Evolutionary conservation across 495 filamentous ascomycete genomes (phyloP), one percentile per base, ranked within the genome.

Genomic region (Lasiosphaeria hispida): DNA sequence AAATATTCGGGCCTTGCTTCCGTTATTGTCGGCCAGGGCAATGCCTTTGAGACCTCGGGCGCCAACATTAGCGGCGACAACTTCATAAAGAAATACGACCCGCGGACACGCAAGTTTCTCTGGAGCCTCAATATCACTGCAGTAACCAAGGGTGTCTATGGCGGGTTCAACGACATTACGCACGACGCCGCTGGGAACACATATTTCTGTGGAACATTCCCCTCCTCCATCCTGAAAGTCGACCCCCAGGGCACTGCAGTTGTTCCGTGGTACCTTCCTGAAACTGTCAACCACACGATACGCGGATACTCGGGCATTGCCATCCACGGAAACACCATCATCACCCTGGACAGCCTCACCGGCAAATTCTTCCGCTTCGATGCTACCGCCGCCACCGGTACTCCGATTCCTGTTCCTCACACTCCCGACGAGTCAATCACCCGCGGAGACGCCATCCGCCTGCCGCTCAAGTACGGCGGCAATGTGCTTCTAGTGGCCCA

Each of bases 91-190:
- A 63, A 64, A 30, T 70, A 62, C 40, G 62, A 68, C 44, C 55
- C 64, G 3, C 39, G 23, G 7, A 50, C 57, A 2, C 37, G 51
- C 17, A 49, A 45, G 14, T 40, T 64, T 3, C 53, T 72, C 9
- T 72, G 69, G 69, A 58, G 51, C 17, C 53, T 62, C 35, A 72
- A 72, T 62, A 38, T 69, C 30, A 72, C 69, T 1, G 51, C 51
- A 19, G 43, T 67, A 9, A 65, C 57, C 18, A 48, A 60, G 53
- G 65, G 65, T 4, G 30, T 37, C 3, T 72, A 68, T 51, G 69
- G 69, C 42, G 69, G 68, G 3, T 65, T 68, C 17, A 63, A 70
- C 55, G 69, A 72, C 58, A 57, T 68, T 30, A 61, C 67, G 7
- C 63, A 63, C 58, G 69, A 72, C 54, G 41, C 53, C 10, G 55